A percentile compares a stretch with the other conserved stretches of the same genome.
Conservation (phyloP, 352 stramenopile species). For the Globisporangium yorkense region DNA sequence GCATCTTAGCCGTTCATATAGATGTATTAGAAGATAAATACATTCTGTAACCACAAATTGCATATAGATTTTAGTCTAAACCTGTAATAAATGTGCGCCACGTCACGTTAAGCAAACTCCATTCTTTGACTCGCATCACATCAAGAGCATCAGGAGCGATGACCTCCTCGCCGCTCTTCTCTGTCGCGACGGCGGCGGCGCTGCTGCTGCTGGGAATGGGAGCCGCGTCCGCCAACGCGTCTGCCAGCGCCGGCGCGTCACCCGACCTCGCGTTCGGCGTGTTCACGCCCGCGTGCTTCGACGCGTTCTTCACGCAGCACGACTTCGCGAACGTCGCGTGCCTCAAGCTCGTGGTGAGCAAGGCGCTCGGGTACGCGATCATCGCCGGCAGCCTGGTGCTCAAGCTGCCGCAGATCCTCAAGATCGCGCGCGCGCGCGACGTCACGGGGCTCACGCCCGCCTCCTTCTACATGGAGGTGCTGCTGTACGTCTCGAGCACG, state of each 20-base stretch:
- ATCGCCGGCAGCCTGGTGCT: constrained; percentile 82
- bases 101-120: no score
- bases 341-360: constrained; percentile 81
- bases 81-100: no score
- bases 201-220: background rate
- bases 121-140: no score
- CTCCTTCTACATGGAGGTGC: constrained; percentile 87
- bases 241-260: constrained; percentile 6
- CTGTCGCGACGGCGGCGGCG: background rate
- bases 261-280: constrained; percentile 60
- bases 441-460: constrained; percentile 80
- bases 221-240: no score
- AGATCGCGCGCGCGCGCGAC: constrained; percentile 75
- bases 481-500: constrained; percentile 76
- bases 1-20: no score
- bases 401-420: constrained; percentile 88
- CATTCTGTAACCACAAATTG: no score
- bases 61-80: no score
- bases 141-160: no score
- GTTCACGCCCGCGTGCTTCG: constrained; percentile 72
- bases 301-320: constrained; percentile 73
- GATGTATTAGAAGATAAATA: no score
- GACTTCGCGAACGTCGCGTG: constrained; percentile 81
- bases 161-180: no score
- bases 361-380: constrained; percentile 83